Percentiles rank a stretch among this genome's conserved stretches.
Conservation (phyloP, 163 green algal species). For the Scenedesmus sp. region DNA sequence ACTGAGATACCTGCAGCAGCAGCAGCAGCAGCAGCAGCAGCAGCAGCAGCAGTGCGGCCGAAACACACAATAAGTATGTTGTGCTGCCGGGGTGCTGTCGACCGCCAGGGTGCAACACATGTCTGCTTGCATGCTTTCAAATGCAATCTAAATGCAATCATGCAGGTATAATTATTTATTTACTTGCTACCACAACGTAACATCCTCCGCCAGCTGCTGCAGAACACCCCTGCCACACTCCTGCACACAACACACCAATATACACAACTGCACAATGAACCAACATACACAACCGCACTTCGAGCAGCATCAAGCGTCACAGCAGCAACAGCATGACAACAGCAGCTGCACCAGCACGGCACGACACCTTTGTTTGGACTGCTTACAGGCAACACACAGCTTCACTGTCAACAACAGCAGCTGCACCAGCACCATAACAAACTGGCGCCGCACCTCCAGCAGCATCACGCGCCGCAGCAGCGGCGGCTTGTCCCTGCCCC, state of each 20-base stretch:
- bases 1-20: slow-evolving; percentile 95
- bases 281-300: too few relatives aligned
- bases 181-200: too few relatives aligned
- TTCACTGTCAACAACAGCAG: not conserved
- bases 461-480: slow-evolving; percentile 82
- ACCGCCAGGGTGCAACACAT: not conserved
- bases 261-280: not conserved
- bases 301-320: too few relatives aligned
- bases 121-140: not conserved
- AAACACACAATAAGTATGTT: not conserved
- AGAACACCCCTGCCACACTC: too few relatives aligned
- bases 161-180: too few relatives aligned
- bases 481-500: slow-evolving; percentile 55
- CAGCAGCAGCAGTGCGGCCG: not conserved
- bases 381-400: too few relatives aligned
- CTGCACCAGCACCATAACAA: not conserved
- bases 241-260: too few relatives aligned
- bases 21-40: slow-evolving; percentile 59
- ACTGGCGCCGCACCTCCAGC: slow-evolving; percentile 73
- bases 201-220: too few relatives aligned
- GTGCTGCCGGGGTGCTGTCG: too few relatives aligned
- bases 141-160: too few relatives aligned
- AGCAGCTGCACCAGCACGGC: not conserved
- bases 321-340: not conserved
- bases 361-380: not conserved